phyloP scores from a whole-genome alignment of 179 eudicot species.

The Heliamphora pulchella region DNA sequence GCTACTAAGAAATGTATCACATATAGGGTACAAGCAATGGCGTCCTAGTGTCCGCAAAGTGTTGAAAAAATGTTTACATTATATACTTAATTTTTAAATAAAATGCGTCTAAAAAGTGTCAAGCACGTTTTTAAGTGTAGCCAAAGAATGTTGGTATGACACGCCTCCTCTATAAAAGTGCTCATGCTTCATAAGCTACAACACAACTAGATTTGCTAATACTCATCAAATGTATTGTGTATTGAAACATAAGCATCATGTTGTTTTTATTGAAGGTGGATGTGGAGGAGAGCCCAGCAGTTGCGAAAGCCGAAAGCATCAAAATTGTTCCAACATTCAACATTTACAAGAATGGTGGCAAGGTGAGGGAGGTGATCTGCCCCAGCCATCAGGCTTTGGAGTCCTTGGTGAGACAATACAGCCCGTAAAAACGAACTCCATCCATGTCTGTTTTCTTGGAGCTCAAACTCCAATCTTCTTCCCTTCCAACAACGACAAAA shows the following conservation, averaged over 20 bases:
- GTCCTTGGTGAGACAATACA: slow-evolving; percentile 11
- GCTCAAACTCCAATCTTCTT: neutral
- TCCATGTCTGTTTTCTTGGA: neutral
- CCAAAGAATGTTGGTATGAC: too few relatives aligned
- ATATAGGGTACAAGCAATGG: too few relatives aligned
- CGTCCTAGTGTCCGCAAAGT: too few relatives aligned
- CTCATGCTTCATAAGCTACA: neutral
- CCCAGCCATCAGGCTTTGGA: slow-evolving; percentile 17
- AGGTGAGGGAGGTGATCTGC: slow-evolving; percentile 22
- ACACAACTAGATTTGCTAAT: neutral
- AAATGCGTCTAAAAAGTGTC: too few relatives aligned
- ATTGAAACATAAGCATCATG: neutral
- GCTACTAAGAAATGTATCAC: too few relatives aligned
- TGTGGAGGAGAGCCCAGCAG: slow-evolving; percentile 17
- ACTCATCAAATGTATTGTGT: neutral
- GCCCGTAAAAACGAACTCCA: neutral
- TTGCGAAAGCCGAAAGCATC: slow-evolving; percentile 17
- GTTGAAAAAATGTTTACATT: too few relatives aligned
- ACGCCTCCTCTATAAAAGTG: too few relatives aligned
- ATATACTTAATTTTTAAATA: too few relatives aligned
- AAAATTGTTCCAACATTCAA: slow-evolving; percentile 17
- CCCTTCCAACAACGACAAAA: neutral
- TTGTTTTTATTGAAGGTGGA: slow-evolving; percentile 21
- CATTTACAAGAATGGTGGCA: slow-evolving; percentile 22
- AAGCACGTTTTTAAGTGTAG: too few relatives aligned